Evolutionary conservation across 148 eudicot genomes (phyloP), one percentile per base, ranked within the genome.

Genomic region (Chenopodium berlandieri): DNA sequence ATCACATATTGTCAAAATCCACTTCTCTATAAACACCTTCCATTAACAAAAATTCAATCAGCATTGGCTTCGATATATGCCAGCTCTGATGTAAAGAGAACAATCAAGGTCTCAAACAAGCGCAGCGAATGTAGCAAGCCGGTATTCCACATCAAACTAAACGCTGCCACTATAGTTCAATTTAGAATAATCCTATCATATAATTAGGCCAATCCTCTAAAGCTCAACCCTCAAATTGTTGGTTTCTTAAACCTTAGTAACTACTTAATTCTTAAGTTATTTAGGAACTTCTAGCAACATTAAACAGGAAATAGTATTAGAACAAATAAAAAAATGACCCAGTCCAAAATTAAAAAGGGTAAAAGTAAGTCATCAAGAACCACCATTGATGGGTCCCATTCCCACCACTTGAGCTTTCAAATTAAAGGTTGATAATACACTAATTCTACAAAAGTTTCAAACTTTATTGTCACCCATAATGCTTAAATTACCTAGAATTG

Each of bases 311-410:
- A 19, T 1, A 73, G 25, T 54, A 73, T 20, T 27, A 60, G 46
- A 22, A 13, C 32, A 58, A 71, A 17, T 25, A 31, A 31, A 31
- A 31, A 31, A 31, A 31, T 1, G 32, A 31, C 32, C 22, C 11
- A 3, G 47, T 13, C 22, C 11, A 52, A 37, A 34, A 20, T 10
- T 22, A 4, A 44, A 63, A 37, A 77, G 30, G 19, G 22, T 31
- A 1, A 34, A 56, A 71, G 6, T 56, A 22, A 34, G 22, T 56
- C 67, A 79, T 8, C 50, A 52, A 54, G 30, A 44, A 60, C 9
- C 65, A 74, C 27, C 78, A 47, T 66, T 65, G 40, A 65, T 81
- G 83, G 83, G 73, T 20, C 48, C 63, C 78, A 62, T 50, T 65
- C 31, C 63, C 78, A 62, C 63, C 78, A 63, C 77, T 73, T 62